Percentiles rank a stretch among this genome's conserved stretches.
phyloP scores from a whole-genome alignment of 1,139 yeast species.

The Lizanozyma gosingica region DNA sequence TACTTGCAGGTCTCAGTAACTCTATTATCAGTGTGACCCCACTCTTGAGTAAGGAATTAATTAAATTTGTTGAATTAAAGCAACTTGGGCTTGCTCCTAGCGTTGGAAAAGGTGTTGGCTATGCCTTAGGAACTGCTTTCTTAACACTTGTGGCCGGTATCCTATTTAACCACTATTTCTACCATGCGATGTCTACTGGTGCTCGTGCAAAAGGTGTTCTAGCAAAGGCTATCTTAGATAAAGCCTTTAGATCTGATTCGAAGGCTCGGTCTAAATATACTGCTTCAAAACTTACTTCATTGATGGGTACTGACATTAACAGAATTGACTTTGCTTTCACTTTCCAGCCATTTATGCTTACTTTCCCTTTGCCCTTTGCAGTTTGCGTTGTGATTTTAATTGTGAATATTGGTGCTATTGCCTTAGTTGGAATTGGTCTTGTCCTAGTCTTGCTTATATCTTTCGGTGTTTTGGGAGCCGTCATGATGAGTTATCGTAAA shows the following conservation, averaged over 20 bases:
- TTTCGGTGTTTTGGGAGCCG: background rate
- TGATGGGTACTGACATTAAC: conserved; percentile 72
- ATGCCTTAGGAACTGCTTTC: conserved; percentile 16
- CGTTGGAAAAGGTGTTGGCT: conserved; percentile 25
- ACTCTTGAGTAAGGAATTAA: conserved; percentile 24
- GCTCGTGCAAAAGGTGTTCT: conserved; percentile 27
- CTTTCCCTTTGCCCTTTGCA: conserved; percentile 53
- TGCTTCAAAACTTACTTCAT: conserved; percentile 28
- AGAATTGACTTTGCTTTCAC: conserved; percentile 71
- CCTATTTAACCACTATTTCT: conserved; percentile 22
- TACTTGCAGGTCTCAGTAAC: conserved; percentile 13
- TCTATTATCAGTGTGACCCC: conserved; percentile 16
- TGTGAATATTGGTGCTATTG: conserved; percentile 64
- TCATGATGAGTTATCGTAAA: conserved; percentile 13
- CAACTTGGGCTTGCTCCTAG: conserved; percentile 7
- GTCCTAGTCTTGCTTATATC: conserved; percentile 20
- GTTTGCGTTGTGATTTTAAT: conserved; percentile 57
- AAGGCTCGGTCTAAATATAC: conserved; percentile 21
- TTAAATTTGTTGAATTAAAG: conserved; percentile 21
- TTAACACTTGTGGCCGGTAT: conserved; percentile 19
- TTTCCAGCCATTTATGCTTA: conserved; percentile 57
- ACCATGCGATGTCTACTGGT: conserved; percentile 25
- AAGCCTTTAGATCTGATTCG: conserved; percentile 22
- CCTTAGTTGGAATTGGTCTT: conserved; percentile 56
- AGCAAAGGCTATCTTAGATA: conserved; percentile 24